phyloP scores from a whole-genome alignment of 257 asterid species.

The Cynanchum wilfordii region DNA sequence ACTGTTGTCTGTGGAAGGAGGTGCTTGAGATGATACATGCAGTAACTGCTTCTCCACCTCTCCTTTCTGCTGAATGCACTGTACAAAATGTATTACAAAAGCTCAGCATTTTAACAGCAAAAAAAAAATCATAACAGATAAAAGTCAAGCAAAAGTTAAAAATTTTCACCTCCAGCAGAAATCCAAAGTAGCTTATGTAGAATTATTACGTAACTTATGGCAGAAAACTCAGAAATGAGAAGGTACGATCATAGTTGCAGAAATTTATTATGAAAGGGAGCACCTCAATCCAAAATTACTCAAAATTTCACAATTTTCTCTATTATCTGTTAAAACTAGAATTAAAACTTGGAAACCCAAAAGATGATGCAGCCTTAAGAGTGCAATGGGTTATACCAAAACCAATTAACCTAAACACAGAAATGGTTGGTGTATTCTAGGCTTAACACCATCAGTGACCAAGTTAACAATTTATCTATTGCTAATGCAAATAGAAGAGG shows the following conservation, averaged over 20 bases:
- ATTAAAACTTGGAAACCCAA: background rate
- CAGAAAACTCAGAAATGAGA: background rate
- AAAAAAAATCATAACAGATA: background rate
- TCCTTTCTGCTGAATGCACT: slow-evolving; percentile 72
- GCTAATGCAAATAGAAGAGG: background rate
- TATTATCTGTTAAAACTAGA: background rate
- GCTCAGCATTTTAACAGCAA: background rate
- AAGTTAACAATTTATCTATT: background rate
- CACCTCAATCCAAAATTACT: background rate
- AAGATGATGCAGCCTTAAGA: background rate
- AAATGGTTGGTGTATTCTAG: background rate
- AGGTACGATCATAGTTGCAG: background rate
- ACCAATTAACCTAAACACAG: background rate
- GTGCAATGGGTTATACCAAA: background rate
- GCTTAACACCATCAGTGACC: background rate
- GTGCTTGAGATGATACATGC: slow-evolving; percentile 38
- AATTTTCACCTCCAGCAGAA: background rate
- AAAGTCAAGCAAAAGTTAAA: background rate
- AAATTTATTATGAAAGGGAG: background rate
- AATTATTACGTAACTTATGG: background rate
- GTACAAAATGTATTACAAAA: slow-evolving; percentile 9
- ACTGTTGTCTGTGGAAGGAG: slow-evolving; percentile 50
- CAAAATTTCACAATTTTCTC: background rate
- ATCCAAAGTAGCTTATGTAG: background rate
- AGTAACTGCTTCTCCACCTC: slow-evolving; percentile 57